Percentiles rank a stretch among this genome's conserved stretches.
phyloP scores from a whole-genome alignment of 495 filamentous ascomycete genomes.

The Penicillium soppii region DNA sequence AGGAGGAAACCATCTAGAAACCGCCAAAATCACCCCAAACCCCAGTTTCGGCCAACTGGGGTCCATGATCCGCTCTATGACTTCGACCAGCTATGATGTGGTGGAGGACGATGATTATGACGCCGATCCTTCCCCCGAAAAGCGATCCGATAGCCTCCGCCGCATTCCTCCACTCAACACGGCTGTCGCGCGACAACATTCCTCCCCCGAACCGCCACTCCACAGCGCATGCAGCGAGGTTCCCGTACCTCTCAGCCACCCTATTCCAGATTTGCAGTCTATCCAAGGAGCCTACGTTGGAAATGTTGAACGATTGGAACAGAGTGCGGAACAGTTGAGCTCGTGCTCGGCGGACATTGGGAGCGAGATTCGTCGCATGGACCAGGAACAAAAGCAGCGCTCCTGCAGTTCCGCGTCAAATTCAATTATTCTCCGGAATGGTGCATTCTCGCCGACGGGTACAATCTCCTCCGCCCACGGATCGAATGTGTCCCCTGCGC shows the following conservation, averaged over 20 bases:
- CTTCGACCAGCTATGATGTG: constrained; percentile 43
- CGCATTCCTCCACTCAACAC: constrained; percentile 36
- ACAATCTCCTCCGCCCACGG: constrained; percentile 64
- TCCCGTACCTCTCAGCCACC: constrained; percentile 65
- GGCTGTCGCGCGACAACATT: constrained; percentile 31
- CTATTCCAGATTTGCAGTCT: constrained; percentile 71
- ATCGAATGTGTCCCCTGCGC: constrained; percentile 56
- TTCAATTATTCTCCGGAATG: constrained; percentile 70
- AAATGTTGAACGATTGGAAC: constrained; percentile 81
- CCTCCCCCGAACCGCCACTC: constrained; percentile 48
- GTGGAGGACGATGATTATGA: constrained; percentile 50
- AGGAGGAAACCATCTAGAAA: constrained; percentile 20
- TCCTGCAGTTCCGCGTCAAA: constrained; percentile 50
- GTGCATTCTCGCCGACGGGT: constrained; percentile 69
- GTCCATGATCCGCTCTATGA: constrained; percentile 46
- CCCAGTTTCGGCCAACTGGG: constrained; percentile 26
- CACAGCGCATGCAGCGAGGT: constrained; percentile 60
- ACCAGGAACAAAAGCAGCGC: constrained; percentile 69
- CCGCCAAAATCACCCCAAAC: constrained; percentile 25
- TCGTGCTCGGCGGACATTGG: constrained; percentile 75
- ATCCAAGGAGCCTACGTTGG: constrained; percentile 70
- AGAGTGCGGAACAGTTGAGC: constrained; percentile 78
- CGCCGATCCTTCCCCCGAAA: constrained; percentile 31
- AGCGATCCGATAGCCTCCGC: constrained; percentile 26
- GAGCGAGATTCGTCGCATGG: constrained; percentile 76